Conservation (phyloP, 352 stramenopile species). For the Phytophthora tubulina region DNA sequence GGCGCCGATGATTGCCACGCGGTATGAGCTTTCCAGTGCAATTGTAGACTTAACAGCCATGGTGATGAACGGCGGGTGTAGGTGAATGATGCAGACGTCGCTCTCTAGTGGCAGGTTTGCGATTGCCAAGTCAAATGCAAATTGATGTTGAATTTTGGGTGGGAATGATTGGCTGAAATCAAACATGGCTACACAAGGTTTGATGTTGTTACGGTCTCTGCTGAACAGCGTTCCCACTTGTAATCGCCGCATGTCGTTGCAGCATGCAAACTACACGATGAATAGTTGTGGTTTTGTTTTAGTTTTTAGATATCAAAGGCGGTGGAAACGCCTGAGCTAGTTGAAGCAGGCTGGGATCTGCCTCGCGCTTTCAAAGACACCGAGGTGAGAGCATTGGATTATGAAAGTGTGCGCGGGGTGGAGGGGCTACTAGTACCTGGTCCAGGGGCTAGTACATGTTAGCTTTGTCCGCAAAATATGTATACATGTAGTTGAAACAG, state of each 20-base stretch:
- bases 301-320: no score
- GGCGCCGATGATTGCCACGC: constrained; percentile 58
- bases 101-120: not conserved
- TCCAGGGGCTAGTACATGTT: no score
- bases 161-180: constrained; percentile 20
- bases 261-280: not conserved
- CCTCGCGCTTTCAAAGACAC: no score
- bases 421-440: no score
- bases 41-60: constrained; percentile 24
- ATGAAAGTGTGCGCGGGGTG: no score
- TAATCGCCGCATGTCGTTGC: constrained; percentile 12
- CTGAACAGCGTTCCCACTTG: not conserved
- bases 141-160: no score
- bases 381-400: no score
- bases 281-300: not conserved
- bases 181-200: not conserved
- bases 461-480: no score
- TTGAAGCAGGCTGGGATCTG: no score
- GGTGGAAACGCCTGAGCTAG: no score
- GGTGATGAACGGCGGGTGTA: not conserved
- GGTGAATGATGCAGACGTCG: not conserved
- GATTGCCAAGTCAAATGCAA: constrained; percentile 6
- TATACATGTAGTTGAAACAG: no score
- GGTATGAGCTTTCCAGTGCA: constrained; percentile 33
- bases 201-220: constrained; percentile 24